Evolutionary conservation across 2,329 filamentous ascomycete species (phyloP), one percentile per base, ranked within the genome.

Genomic region (Knufia petricola): DNA sequence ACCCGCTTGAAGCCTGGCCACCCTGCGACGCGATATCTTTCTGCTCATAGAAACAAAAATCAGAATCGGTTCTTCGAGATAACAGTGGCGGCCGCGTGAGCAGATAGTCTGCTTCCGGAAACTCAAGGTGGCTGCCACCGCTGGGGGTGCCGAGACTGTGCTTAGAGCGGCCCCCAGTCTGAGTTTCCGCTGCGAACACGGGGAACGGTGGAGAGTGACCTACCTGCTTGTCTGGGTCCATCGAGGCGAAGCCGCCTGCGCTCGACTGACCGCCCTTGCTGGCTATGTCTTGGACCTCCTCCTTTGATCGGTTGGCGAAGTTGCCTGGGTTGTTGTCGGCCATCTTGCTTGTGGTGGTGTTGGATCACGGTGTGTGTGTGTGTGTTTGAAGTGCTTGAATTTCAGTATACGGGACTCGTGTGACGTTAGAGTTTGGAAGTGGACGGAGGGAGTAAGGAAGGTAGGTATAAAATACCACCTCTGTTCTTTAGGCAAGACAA

Each of bases 1-100:
- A 75, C 3, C 76, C 75, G 30, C 67, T 66, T 0, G 74, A 77
- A 0, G 72, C 70, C 45, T 77, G 64, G 3, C 74, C 76, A 8
- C 76, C 76, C 60, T 68, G 65, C 9, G 75, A 78, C 1, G 76
- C 75, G 50, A 79, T 77, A 1, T 78, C 69, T 17, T 66, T 64
- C 75, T 77, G 39, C 24, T n/a, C n/a, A n/a, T n/a, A n/a, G 19
- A 7, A 4, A 37, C 8, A 3, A 17, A 12, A 19, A 21, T 45
- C 26, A 28, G 12, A 28, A 28, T 28, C 26, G 6, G 26, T 28
- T 28, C 26, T 28, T 28, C 26, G 26, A 28, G 26, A 28, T 28
- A 28, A 28, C 26, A 28, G 26, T 6, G 26, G 26, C 26, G 26
- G 26, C 12, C 12, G 26, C 26, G 12, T 28, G 26, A 12, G 26